Conservation (phyloP, 192 early-diverging fungal species). For the Glomus cerebriforme region DNA sequence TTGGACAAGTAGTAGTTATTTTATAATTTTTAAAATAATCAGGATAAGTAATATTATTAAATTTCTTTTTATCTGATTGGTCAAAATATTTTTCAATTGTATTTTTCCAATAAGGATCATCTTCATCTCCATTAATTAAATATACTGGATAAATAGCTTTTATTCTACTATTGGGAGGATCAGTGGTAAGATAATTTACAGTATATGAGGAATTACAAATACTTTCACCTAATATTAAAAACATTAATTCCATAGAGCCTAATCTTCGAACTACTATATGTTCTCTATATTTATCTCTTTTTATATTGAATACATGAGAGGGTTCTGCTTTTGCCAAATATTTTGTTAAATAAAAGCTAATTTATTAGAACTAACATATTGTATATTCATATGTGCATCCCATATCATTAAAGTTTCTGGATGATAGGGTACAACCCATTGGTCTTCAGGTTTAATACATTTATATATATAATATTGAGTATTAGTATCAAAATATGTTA, state of each 20-base stretch:
- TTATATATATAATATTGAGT: neutral
- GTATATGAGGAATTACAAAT: neutral
- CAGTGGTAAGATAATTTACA: no score
- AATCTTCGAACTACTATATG: neutral
- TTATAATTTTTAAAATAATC: no score
- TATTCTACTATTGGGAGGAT: no score
- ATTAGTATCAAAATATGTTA: no score
- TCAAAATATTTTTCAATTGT: no score
- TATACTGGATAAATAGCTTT: no score
- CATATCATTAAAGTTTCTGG: neutral
- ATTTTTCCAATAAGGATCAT: no score
- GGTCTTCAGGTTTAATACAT: neutral
- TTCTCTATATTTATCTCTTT: neutral
- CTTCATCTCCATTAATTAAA: no score
- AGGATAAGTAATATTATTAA: no score
- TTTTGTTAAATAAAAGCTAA: neutral
- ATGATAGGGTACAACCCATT: slow-evolving; percentile 9
- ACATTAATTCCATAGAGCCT: neutral
- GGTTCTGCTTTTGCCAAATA: neutral
- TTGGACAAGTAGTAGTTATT: no score
- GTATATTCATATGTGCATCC: slow-evolving; percentile 9
- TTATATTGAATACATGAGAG: neutral
- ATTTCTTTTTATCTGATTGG: no score
- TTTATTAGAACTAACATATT: neutral
- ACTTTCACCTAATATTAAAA: neutral